Conservation (phyloP, 2,329 filamentous ascomycete genomes). For the Ophiostoma pallidulum region DNA sequence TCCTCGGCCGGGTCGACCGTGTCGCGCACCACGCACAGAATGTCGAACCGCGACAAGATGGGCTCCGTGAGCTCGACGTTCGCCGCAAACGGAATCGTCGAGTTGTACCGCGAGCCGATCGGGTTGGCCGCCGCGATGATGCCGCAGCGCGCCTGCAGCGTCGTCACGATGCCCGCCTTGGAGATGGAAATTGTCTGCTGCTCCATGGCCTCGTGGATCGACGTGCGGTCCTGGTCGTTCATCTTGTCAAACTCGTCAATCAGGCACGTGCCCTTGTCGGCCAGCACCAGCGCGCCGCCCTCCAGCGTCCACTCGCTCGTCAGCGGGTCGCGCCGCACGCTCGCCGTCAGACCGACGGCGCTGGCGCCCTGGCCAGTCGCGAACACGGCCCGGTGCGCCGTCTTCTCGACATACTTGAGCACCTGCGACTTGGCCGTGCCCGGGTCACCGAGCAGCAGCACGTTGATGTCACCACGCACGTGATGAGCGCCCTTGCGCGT, state of each 20-base stretch:
- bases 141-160: conserved; percentile 87
- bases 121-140: conserved; percentile 97
- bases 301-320: conserved; percentile 97
- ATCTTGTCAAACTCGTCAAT: conserved; percentile 99
- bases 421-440: conserved; percentile 98
- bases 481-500: conserved; percentile 78
- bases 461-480: conserved; percentile 95
- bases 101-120: conserved; percentile 92
- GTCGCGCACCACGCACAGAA: conserved; percentile 90
- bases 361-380: conserved; percentile 95
- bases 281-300: conserved; percentile 88
- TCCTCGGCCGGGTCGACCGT: conserved; percentile 89
- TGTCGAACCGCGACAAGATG: conserved; percentile 95
- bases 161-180: conserved; percentile 97
- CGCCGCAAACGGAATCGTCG: conserved; percentile 86
- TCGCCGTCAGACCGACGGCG: conserved; percentile 94
- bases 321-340: conserved; percentile 86
- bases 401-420: conserved; percentile 96
- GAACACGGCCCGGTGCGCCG: conserved; percentile 91
- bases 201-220: conserved; percentile 99
- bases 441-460: conserved; percentile 89
- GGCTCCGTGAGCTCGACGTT: conserved; percentile 97
- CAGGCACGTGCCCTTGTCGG: conserved; percentile 86
- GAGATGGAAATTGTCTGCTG: conserved; percentile 99
- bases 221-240: conserved; percentile 97